Evolutionary conservation across 495 filamentous ascomycete species (phyloP).

Genomic region (Tuber melanosporum): DNA sequence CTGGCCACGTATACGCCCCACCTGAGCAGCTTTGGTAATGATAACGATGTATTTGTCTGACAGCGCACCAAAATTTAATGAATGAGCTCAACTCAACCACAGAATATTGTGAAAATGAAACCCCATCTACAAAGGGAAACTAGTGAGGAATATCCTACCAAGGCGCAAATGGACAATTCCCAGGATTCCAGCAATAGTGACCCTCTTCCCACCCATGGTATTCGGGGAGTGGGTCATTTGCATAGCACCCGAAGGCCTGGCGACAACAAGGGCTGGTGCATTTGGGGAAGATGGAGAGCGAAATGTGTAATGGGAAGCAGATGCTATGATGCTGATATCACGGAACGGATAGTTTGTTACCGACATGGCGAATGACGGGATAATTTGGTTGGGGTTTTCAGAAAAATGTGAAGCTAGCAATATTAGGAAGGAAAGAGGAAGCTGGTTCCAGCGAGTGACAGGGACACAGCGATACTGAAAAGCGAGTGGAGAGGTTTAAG

Average conservation of each 20-base stretch:
- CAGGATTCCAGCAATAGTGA: constrained; percentile 78
- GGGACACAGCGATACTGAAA: neutral
- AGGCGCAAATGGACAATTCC: constrained; percentile 85
- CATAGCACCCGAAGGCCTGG: constrained; percentile 87
- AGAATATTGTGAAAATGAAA: neutral
- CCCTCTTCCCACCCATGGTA: constrained; percentile 64
- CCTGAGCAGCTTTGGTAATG: constrained; percentile 86
- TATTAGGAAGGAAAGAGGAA: neutral
- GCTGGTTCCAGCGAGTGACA: constrained; percentile 1
- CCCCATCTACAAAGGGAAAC: constrained; percentile 5
- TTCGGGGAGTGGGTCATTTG: constrained; percentile 67
- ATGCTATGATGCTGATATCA: constrained; percentile 92
- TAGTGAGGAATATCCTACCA: constrained; percentile 50
- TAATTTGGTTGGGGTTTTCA: neutral
- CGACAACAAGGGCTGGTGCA: constrained; percentile 77
- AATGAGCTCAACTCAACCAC: neutral
- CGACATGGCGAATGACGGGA: constrained; percentile 47
- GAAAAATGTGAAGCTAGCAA: neutral
- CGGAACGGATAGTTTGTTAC: constrained; percentile 68
- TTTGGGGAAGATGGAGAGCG: constrained; percentile 88
- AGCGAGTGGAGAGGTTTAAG: constrained; percentile 8
- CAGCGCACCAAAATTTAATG: constrained; percentile 1
- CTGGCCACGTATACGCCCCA: constrained; percentile 85
- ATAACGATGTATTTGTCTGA: constrained; percentile 93
- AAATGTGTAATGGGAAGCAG: constrained; percentile 88